Base-by-base conservation (phyloP, 2,329 filamentous ascomycete genomes). In the Botrytis medusae region DNA sequence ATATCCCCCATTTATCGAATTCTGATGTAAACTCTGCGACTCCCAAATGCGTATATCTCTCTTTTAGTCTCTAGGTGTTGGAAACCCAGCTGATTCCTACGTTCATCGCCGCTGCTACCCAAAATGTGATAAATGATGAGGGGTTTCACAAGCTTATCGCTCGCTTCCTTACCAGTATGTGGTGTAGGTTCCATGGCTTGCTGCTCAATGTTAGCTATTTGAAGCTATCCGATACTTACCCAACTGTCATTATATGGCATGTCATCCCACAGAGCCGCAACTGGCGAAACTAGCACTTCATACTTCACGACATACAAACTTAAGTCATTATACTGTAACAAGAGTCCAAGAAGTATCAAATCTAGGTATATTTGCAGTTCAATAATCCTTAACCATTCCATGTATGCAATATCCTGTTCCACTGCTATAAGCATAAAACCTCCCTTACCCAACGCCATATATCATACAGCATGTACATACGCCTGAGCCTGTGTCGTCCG, bases 401-500 rank as follows among this genome's bases (percentile, higher is more conserved):
- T 57, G 7, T 37, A 48, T 57, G 51, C 65, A 42, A 32, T 69
- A 44, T 69, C 48, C 65, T 48, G 46, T 65, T 12, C 60, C 63
- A 25, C 29, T 42, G 48, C 48, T 57, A 32, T 16, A 42, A 37
- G 48, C 65, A 69, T 57, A 64, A 64, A 14, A 29, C 18, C 37
- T 25, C 34, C 48, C 34, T 42, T 32, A n/a, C 29, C 48, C 16
- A 69, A 57, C 65, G 25, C 65, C 65, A 57, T 20, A 57, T 57
- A 69, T 69, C 48, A 59, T 69, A 69, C 65, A 69, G 37, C 48
- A 69, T 57, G 32, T 18, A 57, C 48, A 69, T 57, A 44, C 48
- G 48, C 65, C 65, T 48, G 37, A 57, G n/a, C 65, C 48, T 42
- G 10, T 44, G 29, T 57, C 48, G 40, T 69, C 65, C n/a, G 29